Conservation (phyloP, 176 grass and related monocot genomes). For the Juncus effusus region DNA sequence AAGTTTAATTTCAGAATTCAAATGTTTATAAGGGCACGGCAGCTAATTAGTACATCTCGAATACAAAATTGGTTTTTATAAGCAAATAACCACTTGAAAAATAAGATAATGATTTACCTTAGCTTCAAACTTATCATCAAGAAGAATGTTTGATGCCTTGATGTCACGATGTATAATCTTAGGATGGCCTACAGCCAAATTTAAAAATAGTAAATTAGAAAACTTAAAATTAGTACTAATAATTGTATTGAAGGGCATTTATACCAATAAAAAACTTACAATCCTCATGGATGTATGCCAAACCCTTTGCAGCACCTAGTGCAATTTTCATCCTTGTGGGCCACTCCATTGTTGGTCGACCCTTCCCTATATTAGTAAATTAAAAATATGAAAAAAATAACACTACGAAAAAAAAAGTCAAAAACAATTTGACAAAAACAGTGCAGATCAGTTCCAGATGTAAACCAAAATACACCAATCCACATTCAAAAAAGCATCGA, state of each 20-base stretch:
- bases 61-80: no score
- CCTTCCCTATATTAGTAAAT: constrained; percentile 34
- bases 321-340: constrained; percentile 68
- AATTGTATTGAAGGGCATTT: neutral
- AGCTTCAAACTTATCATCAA: constrained; percentile 8
- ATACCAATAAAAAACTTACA: constrained; percentile 49
- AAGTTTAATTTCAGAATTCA: no score
- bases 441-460: neutral
- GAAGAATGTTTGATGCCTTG: constrained; percentile 10
- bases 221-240: neutral
- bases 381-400: neutral
- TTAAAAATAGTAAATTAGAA: constrained; percentile 2
- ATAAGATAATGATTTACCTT: neutral
- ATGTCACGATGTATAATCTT: constrained; percentile 4
- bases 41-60: no score
- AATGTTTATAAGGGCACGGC: no score
- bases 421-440: neutral
- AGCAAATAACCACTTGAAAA: neutral
- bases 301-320: constrained; percentile 77
- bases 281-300: constrained; percentile 75
- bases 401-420: constrained; percentile 7
- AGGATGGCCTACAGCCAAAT: neutral
- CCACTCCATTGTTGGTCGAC: constrained; percentile 57
- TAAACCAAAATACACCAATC: constrained; percentile 2
- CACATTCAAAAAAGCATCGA: neutral